Conservation (phyloP, 495 filamentous ascomycete species). For the Aspergillus heteromorphus region DNA sequence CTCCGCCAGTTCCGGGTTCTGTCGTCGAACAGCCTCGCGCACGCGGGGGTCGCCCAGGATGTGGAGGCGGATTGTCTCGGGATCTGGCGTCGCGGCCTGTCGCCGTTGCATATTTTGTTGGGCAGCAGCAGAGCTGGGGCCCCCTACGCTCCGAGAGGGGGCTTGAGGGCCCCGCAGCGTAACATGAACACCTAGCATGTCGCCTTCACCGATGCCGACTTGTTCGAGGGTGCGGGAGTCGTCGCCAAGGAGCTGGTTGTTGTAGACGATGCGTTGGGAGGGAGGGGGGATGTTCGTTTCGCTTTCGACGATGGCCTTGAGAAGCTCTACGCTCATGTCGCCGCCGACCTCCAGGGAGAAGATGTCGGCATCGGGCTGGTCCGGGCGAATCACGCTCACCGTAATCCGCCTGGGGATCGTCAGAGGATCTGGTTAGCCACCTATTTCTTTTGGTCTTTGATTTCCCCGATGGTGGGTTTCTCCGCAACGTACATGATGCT, state of each 20-base stretch:
- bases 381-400: constrained; percentile 72
- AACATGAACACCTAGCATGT: constrained; percentile 86
- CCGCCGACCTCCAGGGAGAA: constrained; percentile 77
- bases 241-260: constrained; percentile 73
- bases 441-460: neutral
- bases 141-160: constrained; percentile 15
- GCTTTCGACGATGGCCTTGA: constrained; percentile 76
- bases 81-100: constrained; percentile 50
- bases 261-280: constrained; percentile 68
- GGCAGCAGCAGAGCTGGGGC: constrained; percentile 26
- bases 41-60: constrained; percentile 73
- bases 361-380: constrained; percentile 69
- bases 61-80: constrained; percentile 78
- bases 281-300: constrained; percentile 50
- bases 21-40: constrained; percentile 59
- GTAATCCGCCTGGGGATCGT: constrained; percentile 65
- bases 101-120: constrained; percentile 37
- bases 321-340: constrained; percentile 77
- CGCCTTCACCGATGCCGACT: constrained; percentile 78
- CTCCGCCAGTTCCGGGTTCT: constrained; percentile 68
- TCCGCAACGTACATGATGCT: constrained; percentile 16
- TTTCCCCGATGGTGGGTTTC: neutral
- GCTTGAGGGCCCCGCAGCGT: constrained; percentile 27
- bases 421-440: neutral
- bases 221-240: constrained; percentile 74